These are phyloP conservation scores for Apiospora marii DNA, from an alignment of 2,329 filamentous ascomycete species.

Conservation along the genomic window DNA sequence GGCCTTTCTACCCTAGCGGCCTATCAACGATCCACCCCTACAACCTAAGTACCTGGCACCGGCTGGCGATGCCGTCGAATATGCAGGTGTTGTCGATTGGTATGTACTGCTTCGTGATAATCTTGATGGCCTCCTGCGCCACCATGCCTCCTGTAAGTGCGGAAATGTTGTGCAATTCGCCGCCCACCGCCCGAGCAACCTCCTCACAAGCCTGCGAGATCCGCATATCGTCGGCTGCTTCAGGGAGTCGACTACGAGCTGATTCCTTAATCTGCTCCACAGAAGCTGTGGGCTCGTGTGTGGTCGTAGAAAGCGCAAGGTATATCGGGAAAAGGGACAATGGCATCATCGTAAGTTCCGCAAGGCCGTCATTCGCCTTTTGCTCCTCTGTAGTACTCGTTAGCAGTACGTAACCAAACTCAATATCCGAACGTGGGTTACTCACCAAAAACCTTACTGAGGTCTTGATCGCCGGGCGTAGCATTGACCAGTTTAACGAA, in stretches of 20 bases:
- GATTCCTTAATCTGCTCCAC: slow-evolving; percentile 61
- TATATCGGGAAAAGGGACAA: slow-evolving; percentile 74
- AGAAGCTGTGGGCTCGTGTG: slow-evolving; percentile 52
- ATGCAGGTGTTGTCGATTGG: slow-evolving; percentile 76
- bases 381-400: slow-evolving; percentile 56
- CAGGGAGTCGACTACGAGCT: slow-evolving; percentile 53
- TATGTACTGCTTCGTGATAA: slow-evolving; percentile 77
- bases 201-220: slow-evolving; percentile 67
- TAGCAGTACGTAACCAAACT: slow-evolving; percentile 33
- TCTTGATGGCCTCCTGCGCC: slow-evolving; percentile 96
- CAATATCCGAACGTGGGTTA: slow-evolving; percentile 30
- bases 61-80: slow-evolving; percentile 72
- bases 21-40: slow-evolving; percentile 41
- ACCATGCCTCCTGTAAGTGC: slow-evolving; percentile 89
- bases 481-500: slow-evolving; percentile 87
- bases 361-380: slow-evolving; percentile 61
- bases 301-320: slow-evolving; percentile 66
- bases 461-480: slow-evolving; percentile 50
- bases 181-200: slow-evolving; percentile 78
- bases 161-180: slow-evolving; percentile 92
- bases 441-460: slow-evolving; percentile 65
- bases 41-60: slow-evolving; percentile 65
- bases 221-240: slow-evolving; percentile 57
- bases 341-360: slow-evolving; percentile 55
- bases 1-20: slow-evolving; percentile 30